Evolutionary conservation across 106 monocot genomes (phyloP).

Genomic region (Cymbidium sinense): DNA sequence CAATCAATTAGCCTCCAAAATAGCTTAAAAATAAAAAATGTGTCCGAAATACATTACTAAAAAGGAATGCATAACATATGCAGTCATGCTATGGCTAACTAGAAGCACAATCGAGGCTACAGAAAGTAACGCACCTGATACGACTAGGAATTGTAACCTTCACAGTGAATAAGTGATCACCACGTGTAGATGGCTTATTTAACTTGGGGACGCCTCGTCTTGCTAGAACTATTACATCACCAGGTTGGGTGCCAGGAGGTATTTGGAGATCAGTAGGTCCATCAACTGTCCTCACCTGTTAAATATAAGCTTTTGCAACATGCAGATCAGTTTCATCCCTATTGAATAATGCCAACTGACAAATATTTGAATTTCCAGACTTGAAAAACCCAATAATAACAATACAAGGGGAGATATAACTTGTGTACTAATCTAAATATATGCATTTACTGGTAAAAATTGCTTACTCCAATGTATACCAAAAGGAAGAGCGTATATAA

Average conservation of each 20-base stretch:
- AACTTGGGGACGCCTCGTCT: conserved; percentile 86
- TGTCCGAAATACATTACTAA: neutral
- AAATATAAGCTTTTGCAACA: conserved; percentile 35
- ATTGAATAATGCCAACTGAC: neutral
- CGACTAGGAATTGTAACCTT: conserved; percentile 89
- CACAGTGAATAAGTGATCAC: conserved; percentile 94
- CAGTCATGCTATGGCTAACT: neutral
- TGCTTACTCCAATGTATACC: neutral
- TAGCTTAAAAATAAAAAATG: neutral
- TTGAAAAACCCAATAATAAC: neutral
- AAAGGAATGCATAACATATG: neutral
- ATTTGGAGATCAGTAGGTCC: conserved; percentile 87
- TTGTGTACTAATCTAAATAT: neutral
- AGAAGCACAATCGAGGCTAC: neutral
- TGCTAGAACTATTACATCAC: conserved; percentile 79
- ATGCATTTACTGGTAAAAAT: neutral
- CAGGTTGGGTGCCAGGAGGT: conserved; percentile 94
- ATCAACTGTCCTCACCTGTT: conserved; percentile 95
- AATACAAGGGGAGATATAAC: neutral
- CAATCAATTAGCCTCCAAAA: neutral
- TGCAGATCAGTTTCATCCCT: conserved; percentile 12
- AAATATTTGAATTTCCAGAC: neutral
- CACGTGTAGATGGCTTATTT: conserved; percentile 92
- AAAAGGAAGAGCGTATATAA: neutral
- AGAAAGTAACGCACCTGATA: conserved; percentile 47